Evolutionary conservation across 2,329 filamentous ascomycete genomes (phyloP), one percentile per base, ranked within the genome.

Genomic region (Beauveria sp.): DNA sequence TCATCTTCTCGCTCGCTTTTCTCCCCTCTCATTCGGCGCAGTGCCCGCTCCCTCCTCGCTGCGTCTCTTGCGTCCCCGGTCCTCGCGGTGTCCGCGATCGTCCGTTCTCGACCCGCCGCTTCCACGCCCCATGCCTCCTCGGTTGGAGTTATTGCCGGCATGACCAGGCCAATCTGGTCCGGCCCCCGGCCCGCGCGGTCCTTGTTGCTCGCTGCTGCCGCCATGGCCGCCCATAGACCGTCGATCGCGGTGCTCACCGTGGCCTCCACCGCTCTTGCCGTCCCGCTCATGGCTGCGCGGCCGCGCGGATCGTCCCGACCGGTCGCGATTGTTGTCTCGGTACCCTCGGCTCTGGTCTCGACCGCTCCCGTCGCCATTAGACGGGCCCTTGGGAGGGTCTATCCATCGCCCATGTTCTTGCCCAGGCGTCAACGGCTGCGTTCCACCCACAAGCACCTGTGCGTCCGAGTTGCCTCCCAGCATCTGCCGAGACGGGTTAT

Each of bases 1-100:
- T 76, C 82, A 67, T 49, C 79, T 78, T 70, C 82, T 77, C 65
- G 74, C 77, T 70, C 82, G 76, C 75, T 85, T 85, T 63, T 85
- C 81, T 62, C 79, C 54, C 12, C 55, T 75, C 45, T 82, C 80
- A 66, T 70, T 77, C 18, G 69, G 65, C 64, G 72, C 63, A 22
- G 66, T 65, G 42, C 72, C 74, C n/a, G 70, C 67, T 22, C 77
- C 77, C 57, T 82, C 81, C 63, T 83, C 81, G 65, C 79, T 82
- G 66, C 74, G 74, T 43, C 77, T 75, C 68, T 79, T 79, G 64
- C 74, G 70, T 38, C 71, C 68, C 3, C 70, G 70, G 45, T 78
- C 75, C 28, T 78, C 75, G 10, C 74, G 69, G 8, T 65, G 61
- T n/a, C 72, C 71, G 6, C 71, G 69, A 9, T 71, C 70, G 34